phyloP scores from a whole-genome alignment of 208 protist genomes.

The Acanthamoeba polyphaga region DNA sequence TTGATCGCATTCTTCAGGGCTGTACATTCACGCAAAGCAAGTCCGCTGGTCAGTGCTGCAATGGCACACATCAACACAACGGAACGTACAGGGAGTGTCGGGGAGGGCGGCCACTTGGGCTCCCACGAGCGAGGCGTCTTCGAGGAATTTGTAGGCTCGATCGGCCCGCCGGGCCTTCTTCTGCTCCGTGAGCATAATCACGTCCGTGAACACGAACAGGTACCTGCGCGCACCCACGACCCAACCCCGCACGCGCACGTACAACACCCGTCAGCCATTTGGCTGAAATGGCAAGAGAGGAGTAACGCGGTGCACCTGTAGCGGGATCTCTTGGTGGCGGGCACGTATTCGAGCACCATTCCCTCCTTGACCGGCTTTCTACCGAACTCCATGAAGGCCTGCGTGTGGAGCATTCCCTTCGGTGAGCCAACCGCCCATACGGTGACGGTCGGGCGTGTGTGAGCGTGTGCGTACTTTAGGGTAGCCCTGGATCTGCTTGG shows the following conservation, averaged over 20 bases:
- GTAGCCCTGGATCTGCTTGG: slow-evolving; percentile 36
- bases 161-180: slow-evolving; percentile 4
- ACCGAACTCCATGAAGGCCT: slow-evolving; percentile 25
- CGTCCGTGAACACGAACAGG: slow-evolving; percentile 21
- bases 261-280: neutral
- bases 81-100: neutral
- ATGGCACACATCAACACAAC: neutral
- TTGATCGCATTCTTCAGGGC: slow-evolving; percentile 39
- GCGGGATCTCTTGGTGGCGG: slow-evolving; percentile 27
- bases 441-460: too few relatives aligned
- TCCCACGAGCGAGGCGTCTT: neutral
- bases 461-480: neutral
- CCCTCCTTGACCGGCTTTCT: slow-evolving; percentile 14
- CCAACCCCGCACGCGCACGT: too few relatives aligned
- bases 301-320: neutral
- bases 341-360: slow-evolving; percentile 9
- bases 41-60: neutral
- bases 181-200: slow-evolving; percentile 16
- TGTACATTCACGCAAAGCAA: neutral
- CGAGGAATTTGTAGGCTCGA: slow-evolving; percentile 10
- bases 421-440: neutral
- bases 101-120: neutral
- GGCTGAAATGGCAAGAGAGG: neutral
- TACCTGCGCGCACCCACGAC: neutral
- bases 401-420: neutral